Conservation (phyloP, 2,329 filamentous ascomycete species). For the Aspergillus puulaauensis region DNA sequence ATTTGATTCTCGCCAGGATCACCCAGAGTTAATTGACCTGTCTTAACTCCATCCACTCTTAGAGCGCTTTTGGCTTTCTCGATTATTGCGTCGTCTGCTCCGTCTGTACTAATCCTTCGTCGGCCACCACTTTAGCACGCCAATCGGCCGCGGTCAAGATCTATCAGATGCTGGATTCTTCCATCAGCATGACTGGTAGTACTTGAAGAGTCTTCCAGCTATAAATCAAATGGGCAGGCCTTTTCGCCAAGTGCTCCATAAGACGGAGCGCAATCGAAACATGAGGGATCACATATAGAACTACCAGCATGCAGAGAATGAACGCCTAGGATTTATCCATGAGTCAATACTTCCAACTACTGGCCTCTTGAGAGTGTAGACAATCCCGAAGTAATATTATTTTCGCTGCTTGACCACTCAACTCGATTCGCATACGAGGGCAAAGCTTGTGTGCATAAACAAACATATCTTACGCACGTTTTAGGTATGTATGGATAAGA, state of each 20-base stretch:
- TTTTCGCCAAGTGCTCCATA: not conserved
- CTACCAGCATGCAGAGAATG: not conserved
- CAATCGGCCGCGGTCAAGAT: not conserved
- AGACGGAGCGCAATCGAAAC: not conserved
- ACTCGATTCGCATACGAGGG: not conserved
- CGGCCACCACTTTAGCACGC: not conserved
- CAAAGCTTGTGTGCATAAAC: not conserved
- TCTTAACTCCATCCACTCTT: not conserved
- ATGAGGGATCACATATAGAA: not conserved
- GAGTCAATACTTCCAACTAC: too few relatives aligned
- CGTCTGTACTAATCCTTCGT: not conserved
- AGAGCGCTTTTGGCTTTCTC: not conserved
- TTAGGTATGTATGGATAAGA: not conserved
- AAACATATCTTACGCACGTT: not conserved
- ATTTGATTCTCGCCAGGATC: not conserved
- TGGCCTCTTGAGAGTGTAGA: too few relatives aligned
- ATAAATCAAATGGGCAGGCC: not conserved
- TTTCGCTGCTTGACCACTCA: not conserved
- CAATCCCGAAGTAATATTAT: not conserved
- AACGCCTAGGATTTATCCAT: not conserved
- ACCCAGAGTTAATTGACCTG: constrained; percentile 1
- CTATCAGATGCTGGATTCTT: not conserved
- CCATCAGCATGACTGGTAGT: not conserved
- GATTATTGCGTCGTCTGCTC: not conserved
- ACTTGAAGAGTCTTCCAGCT: not conserved